Conservation (phyloP, 371 early-diverging fungal genomes). For the Mortierella sp. region DNA sequence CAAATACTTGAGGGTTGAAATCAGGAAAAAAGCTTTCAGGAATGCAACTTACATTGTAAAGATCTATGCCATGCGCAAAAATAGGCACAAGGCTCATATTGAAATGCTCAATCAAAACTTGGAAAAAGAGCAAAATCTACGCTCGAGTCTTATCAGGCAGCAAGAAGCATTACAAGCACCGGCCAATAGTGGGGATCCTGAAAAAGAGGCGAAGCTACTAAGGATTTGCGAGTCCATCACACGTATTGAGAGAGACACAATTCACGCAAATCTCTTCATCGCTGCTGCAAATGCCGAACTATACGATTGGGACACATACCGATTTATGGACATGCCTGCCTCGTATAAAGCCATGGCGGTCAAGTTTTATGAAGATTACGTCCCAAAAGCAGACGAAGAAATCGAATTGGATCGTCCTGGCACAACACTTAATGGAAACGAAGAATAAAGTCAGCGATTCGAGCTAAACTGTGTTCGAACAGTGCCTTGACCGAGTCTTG, state of each 20-base stretch:
- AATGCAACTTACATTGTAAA: not conserved
- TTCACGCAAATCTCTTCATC: conserved; percentile 13
- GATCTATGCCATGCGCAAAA: not conserved
- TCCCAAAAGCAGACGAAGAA: too few species aligned
- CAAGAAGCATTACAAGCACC: too few species aligned
- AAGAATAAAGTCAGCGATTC: too few species aligned
- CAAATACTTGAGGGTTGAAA: not conserved
- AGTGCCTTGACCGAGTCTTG: too few species aligned
- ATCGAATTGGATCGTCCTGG: too few species aligned
- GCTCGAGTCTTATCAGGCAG: too few species aligned
- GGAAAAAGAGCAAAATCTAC: too few species aligned
- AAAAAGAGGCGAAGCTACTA: not conserved
- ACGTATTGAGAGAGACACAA: not conserved
- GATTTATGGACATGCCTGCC: not conserved
- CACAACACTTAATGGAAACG: too few species aligned
- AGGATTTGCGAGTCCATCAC: not conserved
- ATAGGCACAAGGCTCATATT: not conserved
- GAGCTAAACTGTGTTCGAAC: too few species aligned
- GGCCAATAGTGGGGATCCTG: not conserved
- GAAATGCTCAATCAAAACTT: too few species aligned
- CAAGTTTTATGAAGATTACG: conserved; percentile 1
- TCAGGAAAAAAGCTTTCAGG: not conserved
- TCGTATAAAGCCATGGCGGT: too few species aligned
- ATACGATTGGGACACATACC: not conserved
- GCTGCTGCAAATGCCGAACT: conserved; percentile 5